These are phyloP conservation scores for Mycena maculata DNA, from an alignment of 768 basidiomycete species.

Conservation along the genomic window DNA sequence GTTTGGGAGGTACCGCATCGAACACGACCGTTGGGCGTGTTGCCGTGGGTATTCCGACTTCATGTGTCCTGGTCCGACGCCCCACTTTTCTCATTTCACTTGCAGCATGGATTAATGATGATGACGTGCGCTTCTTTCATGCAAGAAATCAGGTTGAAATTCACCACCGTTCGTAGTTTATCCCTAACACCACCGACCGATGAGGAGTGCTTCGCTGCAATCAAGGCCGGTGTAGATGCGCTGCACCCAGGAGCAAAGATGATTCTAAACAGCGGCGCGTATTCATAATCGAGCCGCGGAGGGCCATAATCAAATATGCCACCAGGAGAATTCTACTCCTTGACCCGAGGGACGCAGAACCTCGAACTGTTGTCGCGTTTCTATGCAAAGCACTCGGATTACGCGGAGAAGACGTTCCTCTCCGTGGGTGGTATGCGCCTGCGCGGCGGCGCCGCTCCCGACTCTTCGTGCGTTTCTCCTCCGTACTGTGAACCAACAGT, in stretches of 20 bases:
- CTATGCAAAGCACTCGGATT: slow-evolving; percentile 55
- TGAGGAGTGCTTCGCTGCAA: slow-evolving; percentile 70
- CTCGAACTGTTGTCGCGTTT: slow-evolving; percentile 63
- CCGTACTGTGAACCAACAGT: neutral
- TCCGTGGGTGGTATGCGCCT: slow-evolving; percentile 45
- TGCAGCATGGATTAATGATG: slow-evolving; percentile 37
- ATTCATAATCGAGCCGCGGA: neutral
- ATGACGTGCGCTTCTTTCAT: slow-evolving; percentile 52
- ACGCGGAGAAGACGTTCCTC: slow-evolving; percentile 48
- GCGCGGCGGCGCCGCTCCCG: neutral
- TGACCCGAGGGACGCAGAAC: slow-evolving; percentile 12
- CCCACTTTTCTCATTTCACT: no score
- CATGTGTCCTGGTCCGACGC: no score
- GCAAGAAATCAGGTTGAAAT: no score
- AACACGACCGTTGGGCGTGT: no score
- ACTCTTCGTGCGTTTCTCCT: slow-evolving; percentile 24
- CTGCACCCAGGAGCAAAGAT: slow-evolving; percentile 59
- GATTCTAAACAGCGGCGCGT: slow-evolving; percentile 54
- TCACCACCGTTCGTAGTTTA: slow-evolving; percentile 36
- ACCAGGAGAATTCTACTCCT: slow-evolving; percentile 26
- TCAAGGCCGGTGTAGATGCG: slow-evolving; percentile 62
- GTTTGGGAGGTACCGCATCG: no score
- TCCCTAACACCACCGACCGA: no score
- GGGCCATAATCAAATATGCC: neutral
- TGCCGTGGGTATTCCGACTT: no score